Evolutionary conservation across 176 grass and related monocot genomes (phyloP), one percentile per base, ranked within the genome.

Genomic region (Ensete ventricosum): DNA sequence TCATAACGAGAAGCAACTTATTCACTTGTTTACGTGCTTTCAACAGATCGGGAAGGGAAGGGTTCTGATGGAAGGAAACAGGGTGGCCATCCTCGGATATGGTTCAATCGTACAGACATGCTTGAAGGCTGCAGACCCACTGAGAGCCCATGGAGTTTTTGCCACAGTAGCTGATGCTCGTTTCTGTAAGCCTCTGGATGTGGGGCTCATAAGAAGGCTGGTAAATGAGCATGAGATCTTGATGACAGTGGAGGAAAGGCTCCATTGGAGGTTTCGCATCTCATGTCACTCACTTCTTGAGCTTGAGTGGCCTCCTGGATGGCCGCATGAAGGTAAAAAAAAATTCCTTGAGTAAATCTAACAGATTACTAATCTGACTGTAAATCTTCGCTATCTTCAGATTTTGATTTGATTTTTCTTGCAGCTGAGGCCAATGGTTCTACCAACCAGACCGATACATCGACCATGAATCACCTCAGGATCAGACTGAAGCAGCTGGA

Each of bases 151-250:
- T 13, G 87, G 16, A 77, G 53, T 90, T 63, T 90, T 76, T n/a
- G 76, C 85, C 60, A 96, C 93, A 0, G 93, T 96, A 0, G 93
- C 89, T 0, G 89, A 96, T 64, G 89, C 87, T 7, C 64, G 93
- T 2, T 96, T 96, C 83, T 96, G 93, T 79, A 96, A 96, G 79
- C 93, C 93, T n/a, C 83, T 96, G 1, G 93, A 96, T 64, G 76
- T 83, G n/a, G 25, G 27, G 58, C 83, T 96, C 1, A 63, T 96
- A 49, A 63, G 81, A 20, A 81, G 85, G 67, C 87, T 96, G 43
- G 83, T 80, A 1, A 69, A 73, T 1, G 89, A 96, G 77, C 89
- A 96, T 54, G 93, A 96, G 79, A 78, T 96, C 21, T 70, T 96
- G 26, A 54, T 96, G 55, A 96, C 93, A 8, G 85, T 74, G 21